Base-by-base conservation (phyloP, 352 stramenopile species). In the Aphanomyces cochlioides region DNA sequence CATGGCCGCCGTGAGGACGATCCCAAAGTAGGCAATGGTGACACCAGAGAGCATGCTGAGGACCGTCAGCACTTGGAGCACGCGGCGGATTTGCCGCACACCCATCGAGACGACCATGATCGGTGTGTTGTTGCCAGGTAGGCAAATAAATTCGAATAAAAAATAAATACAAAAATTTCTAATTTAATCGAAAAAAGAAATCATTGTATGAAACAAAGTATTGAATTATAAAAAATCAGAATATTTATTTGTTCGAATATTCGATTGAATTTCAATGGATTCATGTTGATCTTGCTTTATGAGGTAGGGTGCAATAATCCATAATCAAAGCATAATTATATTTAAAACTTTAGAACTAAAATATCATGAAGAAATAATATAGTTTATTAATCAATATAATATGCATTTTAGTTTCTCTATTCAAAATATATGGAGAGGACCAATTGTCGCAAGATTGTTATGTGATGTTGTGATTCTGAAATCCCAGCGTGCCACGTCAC, bases 11-110 rank as follows among this genome's bases (percentile, higher is more conserved):
- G 17, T 21, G 19, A 67, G 38, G 7, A 50, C 43, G n/a, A 67
- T 56, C 41, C 59, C 59, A 43, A 56, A 67, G 59, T 67, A 67
- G 6, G 59, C 41, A n/a, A 67, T 50, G 3, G 43, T 45, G 21
- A 21, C 21, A 6, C 59, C 59, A 8, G 17, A 41, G 1, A 67
- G 38, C n/a, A 54, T 67, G 59, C 59, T 50, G 17, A 67, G 19
- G 39, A 67, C 6, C 40, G 59, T 67, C 59, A 54, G 5, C 7
- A 54, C 59, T 41, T 67, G 59, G 15, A 67, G 5, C 40, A 37
- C 43, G 38, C 59, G 59, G 15, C 59, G 59, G 41, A 39, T 57
- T 15, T 37, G 56, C 38, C 56, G 56, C 19, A 63, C 10, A 7
- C 56, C 56, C 59, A 50, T 67, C 12, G n/a, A 34, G 50, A 58